phyloP scores from a whole-genome alignment of 495 filamentous ascomycete genomes.

The Aspergillus sclerotiicarbonarius region DNA sequence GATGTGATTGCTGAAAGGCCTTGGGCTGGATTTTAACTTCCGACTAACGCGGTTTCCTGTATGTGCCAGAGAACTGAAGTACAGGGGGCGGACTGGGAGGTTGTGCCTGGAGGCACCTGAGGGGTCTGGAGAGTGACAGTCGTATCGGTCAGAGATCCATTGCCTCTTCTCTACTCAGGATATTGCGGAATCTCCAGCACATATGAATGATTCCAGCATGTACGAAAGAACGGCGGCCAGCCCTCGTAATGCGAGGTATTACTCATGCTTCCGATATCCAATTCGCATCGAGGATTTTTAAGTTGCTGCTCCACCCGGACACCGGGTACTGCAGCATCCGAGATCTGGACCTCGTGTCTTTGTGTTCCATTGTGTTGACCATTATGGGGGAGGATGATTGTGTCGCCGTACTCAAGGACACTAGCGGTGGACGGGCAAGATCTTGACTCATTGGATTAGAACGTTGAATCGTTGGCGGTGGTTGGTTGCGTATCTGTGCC shows the following conservation, averaged over 20 bases:
- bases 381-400: not conserved
- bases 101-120: not conserved
- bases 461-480: not conserved
- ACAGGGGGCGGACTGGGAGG: too few species aligned
- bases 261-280: slow-evolving; percentile 1
- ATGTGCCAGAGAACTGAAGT: not conserved
- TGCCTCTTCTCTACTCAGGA: too few species aligned
- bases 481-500: not conserved
- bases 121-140: not conserved
- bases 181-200: too few species aligned
- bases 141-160: not conserved
- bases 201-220: too few species aligned
- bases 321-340: slow-evolving; percentile 23
- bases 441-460: not conserved
- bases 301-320: slow-evolving; percentile 19
- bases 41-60: not conserved
- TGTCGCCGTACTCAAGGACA: not conserved
- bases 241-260: not conserved
- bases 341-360: slow-evolving; percentile 21
- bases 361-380: not conserved
- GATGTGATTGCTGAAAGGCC: not conserved
- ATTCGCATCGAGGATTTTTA: slow-evolving; percentile 9
- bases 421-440: not conserved
- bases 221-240: too few species aligned
- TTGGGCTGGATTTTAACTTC: slow-evolving; percentile 1